A percentile compares a stretch with the other conserved stretches of the same genome.
Evolutionary conservation across 495 filamentous ascomycete species (phyloP).

Genomic region (Xylaria cubensis): DNA sequence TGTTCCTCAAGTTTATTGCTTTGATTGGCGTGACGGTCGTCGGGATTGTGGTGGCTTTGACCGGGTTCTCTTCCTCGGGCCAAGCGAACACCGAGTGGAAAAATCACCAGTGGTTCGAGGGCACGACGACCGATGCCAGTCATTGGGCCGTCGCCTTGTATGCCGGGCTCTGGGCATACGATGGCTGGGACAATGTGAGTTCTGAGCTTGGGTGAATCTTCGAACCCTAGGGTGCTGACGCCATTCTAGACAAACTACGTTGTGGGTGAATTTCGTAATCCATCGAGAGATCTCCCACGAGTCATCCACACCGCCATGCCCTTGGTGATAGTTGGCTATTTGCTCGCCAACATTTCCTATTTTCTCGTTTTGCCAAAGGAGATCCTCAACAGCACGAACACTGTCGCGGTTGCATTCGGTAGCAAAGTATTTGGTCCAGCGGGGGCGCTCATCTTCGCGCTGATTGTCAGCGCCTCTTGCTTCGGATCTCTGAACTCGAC

Average conservation of each 20-base stretch:
- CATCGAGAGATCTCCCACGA: conserved; percentile 85
- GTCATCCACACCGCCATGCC: conserved; percentile 98
- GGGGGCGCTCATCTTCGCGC: conserved; percentile 83
- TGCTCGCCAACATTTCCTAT: conserved; percentile 90
- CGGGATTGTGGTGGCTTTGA: conserved; percentile 88
- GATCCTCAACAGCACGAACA: conserved; percentile 83
- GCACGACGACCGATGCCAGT: conserved; percentile 77
- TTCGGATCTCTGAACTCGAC: conserved; percentile 93
- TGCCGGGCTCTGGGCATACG: conserved; percentile 96
- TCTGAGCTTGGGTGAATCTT: conserved; percentile 1
- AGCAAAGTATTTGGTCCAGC: conserved; percentile 84
- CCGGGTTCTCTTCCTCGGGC: conserved; percentile 78
- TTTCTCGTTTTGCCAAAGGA: conserved; percentile 90
- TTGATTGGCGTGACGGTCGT: conserved; percentile 85
- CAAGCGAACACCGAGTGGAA: conserved; percentile 87
- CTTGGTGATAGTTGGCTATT: conserved; percentile 86
- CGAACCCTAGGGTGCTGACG: conserved; percentile 26
- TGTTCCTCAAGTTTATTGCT: conserved; percentile 96
- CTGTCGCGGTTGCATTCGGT: conserved; percentile 93
- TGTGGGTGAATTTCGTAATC: conserved; percentile 92
- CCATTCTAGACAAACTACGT: conserved; percentile 89
- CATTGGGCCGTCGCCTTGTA: conserved; percentile 93
- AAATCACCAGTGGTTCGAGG: conserved; percentile 84
- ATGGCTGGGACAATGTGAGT: conserved; percentile 97
- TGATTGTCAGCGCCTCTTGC: conserved; percentile 87